phyloP scores from a whole-genome alignment of 108 stramenopile genomes.

The Bacterosira constricta region DNA sequence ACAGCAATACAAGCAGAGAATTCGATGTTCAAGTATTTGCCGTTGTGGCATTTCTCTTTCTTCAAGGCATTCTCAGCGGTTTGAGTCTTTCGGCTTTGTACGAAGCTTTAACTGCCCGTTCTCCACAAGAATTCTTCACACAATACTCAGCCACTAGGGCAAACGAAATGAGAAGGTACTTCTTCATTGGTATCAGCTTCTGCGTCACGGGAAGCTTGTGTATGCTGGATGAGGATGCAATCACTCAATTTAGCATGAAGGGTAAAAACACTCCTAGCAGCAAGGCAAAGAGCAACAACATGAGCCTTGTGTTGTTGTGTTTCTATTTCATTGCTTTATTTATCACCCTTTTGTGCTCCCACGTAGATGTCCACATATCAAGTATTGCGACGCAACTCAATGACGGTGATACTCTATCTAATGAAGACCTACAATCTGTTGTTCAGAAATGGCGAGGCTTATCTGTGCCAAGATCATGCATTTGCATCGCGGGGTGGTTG shows the following conservation, averaged over 20 bases:
- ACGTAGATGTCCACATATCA: not conserved
- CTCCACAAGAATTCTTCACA: not conserved
- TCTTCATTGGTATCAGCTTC: conserved; percentile 4
- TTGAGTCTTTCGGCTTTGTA: conserved; percentile 4
- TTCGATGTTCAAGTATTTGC: too few species aligned
- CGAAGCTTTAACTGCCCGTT: not conserved
- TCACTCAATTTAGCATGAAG: not conserved
- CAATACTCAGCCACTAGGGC: not conserved
- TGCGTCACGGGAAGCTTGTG: conserved; percentile 16
- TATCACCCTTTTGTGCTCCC: conserved; percentile 9
- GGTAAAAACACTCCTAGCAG: not conserved
- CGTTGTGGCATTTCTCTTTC: conserved; percentile 3
- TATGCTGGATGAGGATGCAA: not conserved
- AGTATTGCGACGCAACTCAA: not conserved
- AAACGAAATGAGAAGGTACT: not conserved
- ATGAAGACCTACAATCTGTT: not conserved
- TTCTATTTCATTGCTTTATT: conserved; percentile 4
- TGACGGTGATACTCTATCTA: not conserved
- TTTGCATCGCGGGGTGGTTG: conserved; percentile 4
- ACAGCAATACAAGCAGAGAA: too few species aligned
- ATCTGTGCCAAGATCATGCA: not conserved
- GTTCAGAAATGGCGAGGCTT: conserved; percentile 12
- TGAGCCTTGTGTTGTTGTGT: not conserved
- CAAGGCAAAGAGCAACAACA: not conserved
- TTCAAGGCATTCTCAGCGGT: conserved; percentile 6